phyloP scores from a whole-genome alignment of 1,139 yeast genomes.

The Taphrina populina region DNA sequence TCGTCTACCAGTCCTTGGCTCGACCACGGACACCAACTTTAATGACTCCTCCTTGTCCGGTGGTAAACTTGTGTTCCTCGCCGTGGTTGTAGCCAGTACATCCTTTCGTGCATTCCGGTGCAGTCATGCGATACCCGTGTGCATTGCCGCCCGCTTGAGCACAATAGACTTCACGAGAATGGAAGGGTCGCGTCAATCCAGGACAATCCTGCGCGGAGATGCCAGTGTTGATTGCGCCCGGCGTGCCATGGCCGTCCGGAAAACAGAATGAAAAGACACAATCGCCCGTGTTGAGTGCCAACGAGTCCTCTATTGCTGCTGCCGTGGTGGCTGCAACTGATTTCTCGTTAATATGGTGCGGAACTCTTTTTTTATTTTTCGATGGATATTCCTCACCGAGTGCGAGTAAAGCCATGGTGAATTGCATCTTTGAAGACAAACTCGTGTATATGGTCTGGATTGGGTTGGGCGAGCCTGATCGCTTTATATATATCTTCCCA shows the following conservation, averaged over 20 bases:
- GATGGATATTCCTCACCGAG: neutral
- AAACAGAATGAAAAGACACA: slow-evolving; percentile 10
- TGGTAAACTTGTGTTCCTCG: neutral
- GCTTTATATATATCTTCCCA: no score
- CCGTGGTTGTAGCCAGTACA: neutral
- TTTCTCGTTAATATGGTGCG: neutral
- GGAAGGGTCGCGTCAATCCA: neutral
- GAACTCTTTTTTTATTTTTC: neutral
- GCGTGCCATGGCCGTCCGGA: no score
- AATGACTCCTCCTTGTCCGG: neutral
- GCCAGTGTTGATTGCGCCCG: neutral
- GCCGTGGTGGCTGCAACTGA: neutral
- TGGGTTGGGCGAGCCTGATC: no score
- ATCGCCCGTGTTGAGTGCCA: neutral
- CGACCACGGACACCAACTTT: neutral
- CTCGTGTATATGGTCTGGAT: no score
- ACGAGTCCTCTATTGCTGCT: neutral
- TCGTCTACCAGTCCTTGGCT: neutral
- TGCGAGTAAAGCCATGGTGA: neutral
- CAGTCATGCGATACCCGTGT: slow-evolving; percentile 5
- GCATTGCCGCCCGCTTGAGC: neutral
- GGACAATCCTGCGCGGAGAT: slow-evolving; percentile 8
- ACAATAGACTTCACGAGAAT: slow-evolving; percentile 5
- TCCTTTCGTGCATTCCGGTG: slow-evolving; percentile 1
- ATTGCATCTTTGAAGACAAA: neutral